Percentiles rank a stretch among this genome's conserved stretches.
phyloP scores from a whole-genome alignment of 108 stramenopile species.

The Poteriospumella lacustris region DNA sequence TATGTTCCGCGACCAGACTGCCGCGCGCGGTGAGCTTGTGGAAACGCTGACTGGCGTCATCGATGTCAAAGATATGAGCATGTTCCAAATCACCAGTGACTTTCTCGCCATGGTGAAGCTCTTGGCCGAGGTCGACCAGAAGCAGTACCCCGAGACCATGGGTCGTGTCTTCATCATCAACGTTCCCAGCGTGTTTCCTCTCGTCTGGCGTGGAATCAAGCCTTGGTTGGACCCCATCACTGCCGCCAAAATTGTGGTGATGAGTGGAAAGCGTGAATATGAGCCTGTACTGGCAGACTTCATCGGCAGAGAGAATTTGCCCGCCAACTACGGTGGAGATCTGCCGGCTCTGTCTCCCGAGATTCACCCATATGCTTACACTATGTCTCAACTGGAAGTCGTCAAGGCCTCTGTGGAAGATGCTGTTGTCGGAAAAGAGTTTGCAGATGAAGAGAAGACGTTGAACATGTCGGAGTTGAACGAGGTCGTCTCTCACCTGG shows the following conservation, averaged over 20 bases:
- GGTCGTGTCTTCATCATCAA: constrained; percentile 52
- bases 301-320: constrained; percentile 13
- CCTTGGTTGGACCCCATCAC: constrained; percentile 43
- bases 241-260: constrained; percentile 32
- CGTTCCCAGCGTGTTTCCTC: constrained; percentile 43
- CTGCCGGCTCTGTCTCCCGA: neutral
- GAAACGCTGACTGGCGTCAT: constrained; percentile 14
- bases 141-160: constrained; percentile 47
- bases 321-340: neutral
- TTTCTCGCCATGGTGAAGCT: constrained; percentile 43
- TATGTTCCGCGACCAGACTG: neutral
- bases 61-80: constrained; percentile 16
- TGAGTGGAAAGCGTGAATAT: neutral
- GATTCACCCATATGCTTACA: constrained; percentile 3
- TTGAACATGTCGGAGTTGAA: too few species aligned
- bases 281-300: neutral
- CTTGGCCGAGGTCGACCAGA: constrained; percentile 42
- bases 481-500: too few species aligned
- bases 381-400: too few species aligned
- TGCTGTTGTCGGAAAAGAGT: too few species aligned
- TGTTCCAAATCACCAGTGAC: constrained; percentile 42
- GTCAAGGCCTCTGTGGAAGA: too few species aligned
- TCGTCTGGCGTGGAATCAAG: constrained; percentile 44
- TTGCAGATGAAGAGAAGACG: too few species aligned
- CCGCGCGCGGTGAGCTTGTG: neutral